Percentiles rank a stretch among this genome's conserved stretches.
phyloP scores from a whole-genome alignment of 441 rosid species.

The Eutrema salsugineum region DNA sequence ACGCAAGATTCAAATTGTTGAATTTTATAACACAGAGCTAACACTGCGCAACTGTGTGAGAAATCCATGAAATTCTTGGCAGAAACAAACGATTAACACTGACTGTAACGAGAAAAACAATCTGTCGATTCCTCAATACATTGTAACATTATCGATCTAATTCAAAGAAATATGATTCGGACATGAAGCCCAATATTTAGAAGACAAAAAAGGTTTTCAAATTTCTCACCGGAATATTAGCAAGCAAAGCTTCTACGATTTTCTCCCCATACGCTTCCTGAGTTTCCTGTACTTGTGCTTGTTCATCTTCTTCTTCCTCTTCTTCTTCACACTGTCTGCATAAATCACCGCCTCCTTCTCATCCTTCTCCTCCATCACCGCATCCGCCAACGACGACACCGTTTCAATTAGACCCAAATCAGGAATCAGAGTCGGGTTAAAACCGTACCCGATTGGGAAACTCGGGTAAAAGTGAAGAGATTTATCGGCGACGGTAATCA shows the following conservation, averaged over 20 bases:
- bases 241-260: conserved; percentile 28
- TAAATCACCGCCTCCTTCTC: conserved; percentile 29
- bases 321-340: conserved; percentile 91
- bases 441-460: conserved; percentile 9
- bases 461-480: conserved; percentile 5
- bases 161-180: neutral
- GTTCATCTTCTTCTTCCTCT: conserved; percentile 95
- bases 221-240: neutral
- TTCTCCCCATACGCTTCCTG: conserved; percentile 60
- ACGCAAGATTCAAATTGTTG: neutral
- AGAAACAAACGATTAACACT: neutral
- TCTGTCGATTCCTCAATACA: neutral
- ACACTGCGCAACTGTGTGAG: neutral
- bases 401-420: neutral
- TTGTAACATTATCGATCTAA: neutral
- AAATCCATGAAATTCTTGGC: neutral
- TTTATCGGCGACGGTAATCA: neutral
- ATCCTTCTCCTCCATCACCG: neutral
- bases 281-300: conserved; percentile 87
- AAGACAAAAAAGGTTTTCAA: neutral
- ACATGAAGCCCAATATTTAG: neutral
- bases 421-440: neutral
- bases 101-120: neutral
- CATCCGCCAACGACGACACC: neutral
- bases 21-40: neutral